Base-by-base conservation (phyloP, 2,329 filamentous ascomycete genomes). In the Xylaria arbuscula region DNA sequence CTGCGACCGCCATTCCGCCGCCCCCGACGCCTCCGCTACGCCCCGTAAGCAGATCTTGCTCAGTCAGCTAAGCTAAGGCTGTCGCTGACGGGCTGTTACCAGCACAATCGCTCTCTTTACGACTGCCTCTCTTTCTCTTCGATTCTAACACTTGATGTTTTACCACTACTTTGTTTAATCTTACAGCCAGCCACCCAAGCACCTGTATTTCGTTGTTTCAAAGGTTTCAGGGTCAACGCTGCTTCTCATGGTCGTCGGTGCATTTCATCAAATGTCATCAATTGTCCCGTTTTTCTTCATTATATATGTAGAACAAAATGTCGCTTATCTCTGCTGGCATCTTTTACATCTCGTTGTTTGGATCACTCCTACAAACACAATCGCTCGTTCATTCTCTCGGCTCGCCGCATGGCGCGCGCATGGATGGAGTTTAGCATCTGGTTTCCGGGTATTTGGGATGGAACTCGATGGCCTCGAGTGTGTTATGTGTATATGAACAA, bases 301-400 rank as follows among this genome's bases (percentile, higher is more conserved):
- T 59, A 51, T 61, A 1, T n/a, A 50, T 66, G 53, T 69, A 69
- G 62, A 69, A 69, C 40, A 66, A 65, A 62, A 65, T 38, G 17
- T 13, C 32, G 32, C 28, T 48, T 22, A 32, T 53, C 28, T 54
- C 19, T 28, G 28, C 28, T 28, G 28, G 28, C 55, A 65, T 60
- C 15, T 42, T 22, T 45, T 42, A 19, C 24, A 45, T 62, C 15
- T 40, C 24, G 36, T 36, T 7, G 7, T 34, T 64, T 19, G 55
- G 45, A 55, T 57, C 19, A 40, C 13, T 54, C 17, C 51, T 54
- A 54, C 32, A n/a, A n/a, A 40, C 47, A 40, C 38, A 19, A 34
- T 59, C 32, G 11, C 56, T 62, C 38, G n/a, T 58, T 58, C 13
- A 34, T 64, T 58, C 32, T 40, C 40, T 51, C 45, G n/a, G 24